Conservation (phyloP, 2,329 filamentous ascomycete species). For the Metarhizium humberi region DNA sequence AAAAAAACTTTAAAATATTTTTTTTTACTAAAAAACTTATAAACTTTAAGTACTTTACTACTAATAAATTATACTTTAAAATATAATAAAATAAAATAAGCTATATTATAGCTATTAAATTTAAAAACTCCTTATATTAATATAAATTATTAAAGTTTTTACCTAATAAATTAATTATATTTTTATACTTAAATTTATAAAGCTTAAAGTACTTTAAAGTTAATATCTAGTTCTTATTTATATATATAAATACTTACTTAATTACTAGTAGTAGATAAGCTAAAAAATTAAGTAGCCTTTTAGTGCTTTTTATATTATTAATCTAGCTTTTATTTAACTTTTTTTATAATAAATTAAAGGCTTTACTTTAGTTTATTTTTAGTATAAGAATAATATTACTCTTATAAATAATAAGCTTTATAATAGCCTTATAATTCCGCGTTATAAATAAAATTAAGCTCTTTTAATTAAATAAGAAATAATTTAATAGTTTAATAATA, state of each 20-base stretch:
- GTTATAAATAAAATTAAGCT: conserved; percentile 12
- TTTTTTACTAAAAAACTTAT: no score
- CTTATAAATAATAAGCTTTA: conserved; percentile 3
- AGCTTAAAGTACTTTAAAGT: conserved; percentile 15
- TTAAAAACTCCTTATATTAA: conserved; percentile 15
- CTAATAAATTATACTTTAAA: no score
- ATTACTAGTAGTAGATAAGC: conserved; percentile 25
- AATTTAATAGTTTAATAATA: conserved; percentile 9
- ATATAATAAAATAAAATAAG: conserved; percentile 26
- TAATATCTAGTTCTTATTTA: conserved; percentile 18
- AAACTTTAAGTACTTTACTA: no score
- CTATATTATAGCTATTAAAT: conserved; percentile 23
- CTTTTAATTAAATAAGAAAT: conserved; percentile 4
- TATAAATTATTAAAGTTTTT: conserved; percentile 19
- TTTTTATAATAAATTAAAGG: conserved; percentile 12
- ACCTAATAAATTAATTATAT: conserved; percentile 14
- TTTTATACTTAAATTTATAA: conserved; percentile 13
- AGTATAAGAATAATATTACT: conserved; percentile 12
- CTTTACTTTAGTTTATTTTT: conserved; percentile 14
- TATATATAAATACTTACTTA: conserved; percentile 24
- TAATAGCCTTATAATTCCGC: conserved; percentile 3
- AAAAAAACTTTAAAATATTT: conserved; percentile 19
- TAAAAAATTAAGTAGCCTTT: conserved; percentile 20
- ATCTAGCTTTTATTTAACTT: no score
- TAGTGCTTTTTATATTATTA: conserved; percentile 7